phyloP scores from a whole-genome alignment of 2,329 filamentous ascomycete species.

The Colletotrichum musae region DNA sequence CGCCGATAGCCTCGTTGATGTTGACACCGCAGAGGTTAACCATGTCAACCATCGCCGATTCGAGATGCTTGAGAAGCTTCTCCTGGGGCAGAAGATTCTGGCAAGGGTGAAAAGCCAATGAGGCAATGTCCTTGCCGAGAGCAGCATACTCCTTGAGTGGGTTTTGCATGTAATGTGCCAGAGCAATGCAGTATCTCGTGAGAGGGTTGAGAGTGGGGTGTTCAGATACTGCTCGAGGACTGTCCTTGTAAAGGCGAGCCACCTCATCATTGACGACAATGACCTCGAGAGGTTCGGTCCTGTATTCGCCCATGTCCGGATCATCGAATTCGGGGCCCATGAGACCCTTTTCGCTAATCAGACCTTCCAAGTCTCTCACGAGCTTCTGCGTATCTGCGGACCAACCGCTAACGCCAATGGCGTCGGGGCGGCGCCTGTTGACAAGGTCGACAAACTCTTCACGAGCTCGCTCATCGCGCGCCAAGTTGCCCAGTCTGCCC shows the following conservation, averaged over 20 bases:
- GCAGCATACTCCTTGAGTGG: slow-evolving; percentile 97
- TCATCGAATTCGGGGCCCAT: slow-evolving; percentile 88
- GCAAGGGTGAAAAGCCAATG: slow-evolving; percentile 89
- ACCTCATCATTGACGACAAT: slow-evolving; percentile 97
- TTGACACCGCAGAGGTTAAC: slow-evolving; percentile 97
- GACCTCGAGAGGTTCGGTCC: slow-evolving; percentile 86
- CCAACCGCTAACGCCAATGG: slow-evolving; percentile 90
- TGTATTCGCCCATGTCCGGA: slow-evolving; percentile 79
- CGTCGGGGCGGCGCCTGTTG: slow-evolving; percentile 85
- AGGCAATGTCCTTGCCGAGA: slow-evolving; percentile 88
- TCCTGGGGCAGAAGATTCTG: slow-evolving; percentile 92
- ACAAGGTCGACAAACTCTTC: slow-evolving; percentile 85
- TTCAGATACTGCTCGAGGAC: slow-evolving; percentile 82
- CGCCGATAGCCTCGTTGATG: slow-evolving; percentile 89
- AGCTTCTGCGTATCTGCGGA: slow-evolving; percentile 89
- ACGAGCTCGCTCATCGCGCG: slow-evolving; percentile 76
- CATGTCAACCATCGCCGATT: slow-evolving; percentile 98
- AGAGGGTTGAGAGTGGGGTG: slow-evolving; percentile 85
- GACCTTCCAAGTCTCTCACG: slow-evolving; percentile 82
- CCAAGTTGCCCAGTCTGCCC: slow-evolving; percentile 87
- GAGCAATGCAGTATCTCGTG: slow-evolving; percentile 88
- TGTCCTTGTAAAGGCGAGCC: slow-evolving; percentile 95
- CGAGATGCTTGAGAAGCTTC: slow-evolving; percentile 86
- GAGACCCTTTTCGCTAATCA: slow-evolving; percentile 84
- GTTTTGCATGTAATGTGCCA: slow-evolving; percentile 94